Evolutionary conservation across 148 eudicot species (phyloP).

Genomic region (Vaccinium macrocarpon): DNA sequence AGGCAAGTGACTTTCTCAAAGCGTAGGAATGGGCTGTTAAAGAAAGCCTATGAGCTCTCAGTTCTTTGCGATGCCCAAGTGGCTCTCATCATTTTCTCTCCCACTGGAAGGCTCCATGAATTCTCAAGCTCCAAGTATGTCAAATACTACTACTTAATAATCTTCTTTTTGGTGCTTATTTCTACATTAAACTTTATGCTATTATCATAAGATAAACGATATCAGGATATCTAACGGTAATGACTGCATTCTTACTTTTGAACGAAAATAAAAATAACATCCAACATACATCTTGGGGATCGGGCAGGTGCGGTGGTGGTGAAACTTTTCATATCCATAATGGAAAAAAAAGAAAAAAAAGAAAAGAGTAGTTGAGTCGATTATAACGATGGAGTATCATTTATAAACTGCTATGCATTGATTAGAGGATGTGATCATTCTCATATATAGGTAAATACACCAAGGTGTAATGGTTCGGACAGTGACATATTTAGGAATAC

Average conservation of each 20-base stretch:
- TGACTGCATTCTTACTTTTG: too few relatives aligned
- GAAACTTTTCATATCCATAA: background rate
- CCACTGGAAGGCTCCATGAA: constrained; percentile 25
- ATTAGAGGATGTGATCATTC: background rate
- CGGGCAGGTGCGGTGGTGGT: background rate
- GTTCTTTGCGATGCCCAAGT: constrained; percentile 34
- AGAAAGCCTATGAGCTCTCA: constrained; percentile 28
- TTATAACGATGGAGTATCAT: background rate
- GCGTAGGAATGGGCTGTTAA: constrained; percentile 27
- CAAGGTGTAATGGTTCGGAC: too few relatives aligned
- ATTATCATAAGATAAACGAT: background rate
- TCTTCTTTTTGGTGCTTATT: background rate
- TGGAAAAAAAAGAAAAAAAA: background rate
- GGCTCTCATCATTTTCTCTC: constrained; percentile 28
- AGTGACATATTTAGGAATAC: too few relatives aligned
- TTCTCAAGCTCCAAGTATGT: constrained; percentile 28
- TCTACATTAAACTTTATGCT: background rate
- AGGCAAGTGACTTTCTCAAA: constrained; percentile 32
- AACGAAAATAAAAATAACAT: background rate
- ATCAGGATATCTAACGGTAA: background rate
- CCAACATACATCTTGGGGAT: background rate
- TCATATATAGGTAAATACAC: too few relatives aligned
- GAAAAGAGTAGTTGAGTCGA: background rate
- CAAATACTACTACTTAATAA: too few relatives aligned
- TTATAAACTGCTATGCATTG: background rate